Evolutionary conservation across 192 early-diverging fungal genomes (phyloP), one percentile per base, ranked within the genome.

Genomic region (Dispira simplex): DNA sequence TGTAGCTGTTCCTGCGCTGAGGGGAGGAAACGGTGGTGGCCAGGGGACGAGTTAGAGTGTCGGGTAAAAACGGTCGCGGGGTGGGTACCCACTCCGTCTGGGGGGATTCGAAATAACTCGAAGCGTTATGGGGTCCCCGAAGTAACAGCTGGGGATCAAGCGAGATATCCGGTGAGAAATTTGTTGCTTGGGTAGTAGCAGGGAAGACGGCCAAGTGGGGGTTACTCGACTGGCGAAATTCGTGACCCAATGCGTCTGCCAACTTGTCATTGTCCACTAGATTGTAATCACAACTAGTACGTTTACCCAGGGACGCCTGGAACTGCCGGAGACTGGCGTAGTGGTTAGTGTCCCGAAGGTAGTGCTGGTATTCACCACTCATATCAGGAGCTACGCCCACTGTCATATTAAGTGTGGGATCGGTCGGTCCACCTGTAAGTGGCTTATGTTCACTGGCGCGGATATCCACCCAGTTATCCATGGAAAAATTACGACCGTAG

Each of bases 391-490:
- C 21, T 6, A 39, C 32, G 32, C 32, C 32, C 32, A 8, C 49
- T 23, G 23, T 51, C 49, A 51, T 8, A 51, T 23, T 51, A 8
- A 1, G 4, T 20, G 16, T 51, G 49, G 49, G 49, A 1, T 51
- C 23, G 49, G 8, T 18, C 4, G 49, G 49, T 23, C 21, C n/a
- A 27, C 21, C 21, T 20, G 12, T 10, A 2, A 13, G 13, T 14
- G 55, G 26, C 20, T 27, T 57, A 20, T 26, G 55, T 14, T 26
- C 55, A 16, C 1, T 23, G 16, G 16, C 48, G 6, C 58, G 58
- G 21, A 60, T 60, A 60, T 60, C 58, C 58, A 60, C 58, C 58
- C 58, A 60, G 32, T 10, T 44, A 18, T 27, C 26, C 14, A 14
- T 20, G 16, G 58, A 60, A 44, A 60, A 60, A 21, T 60, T 13